Evolutionary conservation across 805 yeast species (phyloP).

Genomic region (Kazachstania martiniae): DNA sequence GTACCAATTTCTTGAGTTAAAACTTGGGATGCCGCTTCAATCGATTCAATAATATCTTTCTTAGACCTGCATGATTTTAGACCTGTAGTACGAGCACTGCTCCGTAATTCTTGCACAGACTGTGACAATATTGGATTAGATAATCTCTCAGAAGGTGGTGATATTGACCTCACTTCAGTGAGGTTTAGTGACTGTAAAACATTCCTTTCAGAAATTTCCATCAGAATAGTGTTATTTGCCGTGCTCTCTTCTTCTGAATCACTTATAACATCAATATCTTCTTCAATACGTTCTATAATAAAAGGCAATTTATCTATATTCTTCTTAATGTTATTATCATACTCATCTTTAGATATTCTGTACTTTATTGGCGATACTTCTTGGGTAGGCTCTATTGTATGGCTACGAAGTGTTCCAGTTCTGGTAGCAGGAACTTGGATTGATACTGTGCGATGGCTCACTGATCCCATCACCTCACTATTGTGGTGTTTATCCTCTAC

Average conservation of each 20-base stretch:
- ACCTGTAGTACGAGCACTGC: slow-evolving; percentile 16
- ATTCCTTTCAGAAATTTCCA: neutral
- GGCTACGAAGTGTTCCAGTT: neutral
- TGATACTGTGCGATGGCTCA: slow-evolving; percentile 1
- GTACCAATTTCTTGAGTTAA: slow-evolving; percentile 7
- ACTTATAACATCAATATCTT: neutral
- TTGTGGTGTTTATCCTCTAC: slow-evolving; percentile 1
- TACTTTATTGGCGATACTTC: neutral
- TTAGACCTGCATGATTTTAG: slow-evolving; percentile 22
- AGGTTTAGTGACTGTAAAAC: neutral
- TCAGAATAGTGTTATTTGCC: neutral
- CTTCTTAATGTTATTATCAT: neutral
- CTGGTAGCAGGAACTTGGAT: slow-evolving; percentile 25
- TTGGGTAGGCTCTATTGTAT: neutral
- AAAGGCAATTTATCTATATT: neutral
- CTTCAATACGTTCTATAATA: neutral
- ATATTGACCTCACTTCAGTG: too few relatives aligned
- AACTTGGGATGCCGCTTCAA: slow-evolving; percentile 20
- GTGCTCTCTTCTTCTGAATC: neutral
- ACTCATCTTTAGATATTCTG: neutral
- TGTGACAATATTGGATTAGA: slow-evolving; percentile 10
- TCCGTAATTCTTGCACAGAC: slow-evolving; percentile 18
- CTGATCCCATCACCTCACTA: neutral
- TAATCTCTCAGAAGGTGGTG: neutral
- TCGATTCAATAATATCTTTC: slow-evolving; percentile 19